Percentiles rank a stretch among this genome's conserved stretches.
phyloP scores from a whole-genome alignment of 208 protist species.

The Endotrypanum monterogeii region DNA sequence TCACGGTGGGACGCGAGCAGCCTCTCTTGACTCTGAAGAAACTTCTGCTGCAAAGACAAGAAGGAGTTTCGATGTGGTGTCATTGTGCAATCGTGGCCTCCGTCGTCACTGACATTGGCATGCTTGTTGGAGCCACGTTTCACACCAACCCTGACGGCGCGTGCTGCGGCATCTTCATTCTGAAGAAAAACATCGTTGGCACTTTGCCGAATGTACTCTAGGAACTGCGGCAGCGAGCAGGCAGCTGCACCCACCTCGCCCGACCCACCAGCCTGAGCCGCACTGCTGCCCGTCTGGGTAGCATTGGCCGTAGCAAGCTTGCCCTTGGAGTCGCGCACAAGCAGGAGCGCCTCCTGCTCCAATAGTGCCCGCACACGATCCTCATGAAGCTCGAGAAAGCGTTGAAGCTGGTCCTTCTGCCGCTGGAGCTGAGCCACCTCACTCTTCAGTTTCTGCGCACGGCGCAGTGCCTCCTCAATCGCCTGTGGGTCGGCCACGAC shows the following conservation, averaged over 20 bases:
- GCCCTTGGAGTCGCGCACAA: not conserved
- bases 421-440: slow-evolving; percentile 69
- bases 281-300: slow-evolving; percentile 6
- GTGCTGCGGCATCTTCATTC: slow-evolving; percentile 21
- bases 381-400: slow-evolving; percentile 63
- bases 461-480: slow-evolving; percentile 53
- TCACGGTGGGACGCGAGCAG: slow-evolving; percentile 33
- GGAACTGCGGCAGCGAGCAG: slow-evolving; percentile 26
- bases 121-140: slow-evolving; percentile 1
- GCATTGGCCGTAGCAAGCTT: not conserved
- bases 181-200: slow-evolving; percentile 35
- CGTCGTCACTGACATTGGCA: not conserved
- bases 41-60: slow-evolving; percentile 28
- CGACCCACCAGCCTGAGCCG: not conserved
- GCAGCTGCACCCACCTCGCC: not conserved
- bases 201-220: slow-evolving; percentile 29
- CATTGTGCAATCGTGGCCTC: slow-evolving; percentile 12
- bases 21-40: slow-evolving; percentile 33
- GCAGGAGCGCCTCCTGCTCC: slow-evolving; percentile 45
- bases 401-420: slow-evolving; percentile 78
- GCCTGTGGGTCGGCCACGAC: slow-evolving; percentile 64
- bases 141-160: not conserved
- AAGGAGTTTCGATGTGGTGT: slow-evolving; percentile 34
- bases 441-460: slow-evolving; percentile 71
- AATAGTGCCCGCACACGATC: slow-evolving; percentile 58